Base-by-base conservation (phyloP, 805 yeast genomes). In the Nakazawaea sp. region DNA sequence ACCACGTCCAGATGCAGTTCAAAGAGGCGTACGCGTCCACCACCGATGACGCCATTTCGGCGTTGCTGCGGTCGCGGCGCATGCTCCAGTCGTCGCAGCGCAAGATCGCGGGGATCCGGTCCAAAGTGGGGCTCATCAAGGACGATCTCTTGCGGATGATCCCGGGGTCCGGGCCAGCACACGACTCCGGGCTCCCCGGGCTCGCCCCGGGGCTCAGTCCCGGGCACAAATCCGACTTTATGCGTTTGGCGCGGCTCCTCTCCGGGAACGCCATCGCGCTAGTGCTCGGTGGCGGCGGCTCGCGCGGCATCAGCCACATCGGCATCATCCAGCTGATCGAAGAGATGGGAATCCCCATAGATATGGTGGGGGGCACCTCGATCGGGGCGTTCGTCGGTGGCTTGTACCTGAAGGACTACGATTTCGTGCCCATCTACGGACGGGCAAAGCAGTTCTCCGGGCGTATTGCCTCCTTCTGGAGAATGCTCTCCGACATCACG, bases 251-350 rank as follows among this genome's bases (percentile, higher is more conserved):
- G 0, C 70, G 98, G 50, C 72, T 92, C 7, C 60, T 90, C 12
- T 84, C 96, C 0, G 96, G 95, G 6, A 87, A 88, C 53, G 96
- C 96, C 0, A 84, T 92, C 28, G 98, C 97, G 0, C 64, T 92
- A 15, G 97, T 90, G 5, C 64, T 90, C 3, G 98, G 98, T 5
- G 98, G 98, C 11, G 98, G 98, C 28, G 98, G 98, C 30, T 96
- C 97, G 0, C 68, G 97, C 47, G 98, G 98, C 1, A 68, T 90
- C 11, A 75, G 96, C 11, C 98, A 90, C 55, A 68, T 90, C 28
- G 98, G 98, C 3, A 81, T 92, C 3, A 73, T 90, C n/a, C 75
- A 78, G 35, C 96, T 97, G 0, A 61, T 90, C 8, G 97, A 90
- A 55, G 94, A 85, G 45, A 77, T 78, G 38, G 97, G 97, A 0